Conservation (phyloP, 306 rosid species). For the Cicer yamashitae region DNA sequence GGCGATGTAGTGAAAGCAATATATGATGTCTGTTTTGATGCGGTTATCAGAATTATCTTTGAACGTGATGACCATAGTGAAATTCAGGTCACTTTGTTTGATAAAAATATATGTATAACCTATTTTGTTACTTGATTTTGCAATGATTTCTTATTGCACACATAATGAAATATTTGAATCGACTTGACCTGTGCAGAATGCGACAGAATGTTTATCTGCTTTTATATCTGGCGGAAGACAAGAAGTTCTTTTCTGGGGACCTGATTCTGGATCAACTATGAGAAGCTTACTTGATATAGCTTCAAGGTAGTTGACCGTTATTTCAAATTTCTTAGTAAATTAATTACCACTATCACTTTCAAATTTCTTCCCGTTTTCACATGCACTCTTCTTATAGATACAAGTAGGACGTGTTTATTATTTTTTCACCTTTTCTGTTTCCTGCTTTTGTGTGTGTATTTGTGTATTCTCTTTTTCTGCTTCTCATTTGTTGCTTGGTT, state of each 20-base stretch:
- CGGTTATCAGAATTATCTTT: conserved; percentile 67
- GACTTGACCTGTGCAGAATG: conserved; percentile 68
- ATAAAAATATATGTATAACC: neutral
- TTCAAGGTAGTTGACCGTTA: conserved; percentile 66
- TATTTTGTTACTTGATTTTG: conserved; percentile 22
- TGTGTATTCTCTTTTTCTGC: neutral
- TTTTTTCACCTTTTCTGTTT: conserved; percentile 12
- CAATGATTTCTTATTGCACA: conserved; percentile 37
- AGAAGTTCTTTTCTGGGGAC: conserved; percentile 79
- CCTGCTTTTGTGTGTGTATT: neutral
- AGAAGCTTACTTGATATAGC: conserved; percentile 83
- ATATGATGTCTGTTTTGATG: conserved; percentile 77
- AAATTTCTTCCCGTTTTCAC: conserved; percentile 29
- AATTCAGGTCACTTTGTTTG: conserved; percentile 73
- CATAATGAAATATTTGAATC: conserved; percentile 41
- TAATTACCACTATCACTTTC: conserved; percentile 2
- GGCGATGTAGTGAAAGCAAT: conserved; percentile 73
- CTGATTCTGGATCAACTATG: conserved; percentile 75
- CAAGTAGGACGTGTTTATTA: conserved; percentile 6
- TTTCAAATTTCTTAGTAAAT: conserved; percentile 24
- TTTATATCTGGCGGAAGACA: conserved; percentile 80
- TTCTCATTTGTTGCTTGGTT: conserved; percentile 45
- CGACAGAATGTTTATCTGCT: conserved; percentile 89
- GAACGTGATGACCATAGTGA: conserved; percentile 90
- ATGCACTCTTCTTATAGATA: conserved; percentile 5